Evolutionary conservation across 306 rosid genomes (phyloP).

Genomic region (Prunus mume): DNA sequence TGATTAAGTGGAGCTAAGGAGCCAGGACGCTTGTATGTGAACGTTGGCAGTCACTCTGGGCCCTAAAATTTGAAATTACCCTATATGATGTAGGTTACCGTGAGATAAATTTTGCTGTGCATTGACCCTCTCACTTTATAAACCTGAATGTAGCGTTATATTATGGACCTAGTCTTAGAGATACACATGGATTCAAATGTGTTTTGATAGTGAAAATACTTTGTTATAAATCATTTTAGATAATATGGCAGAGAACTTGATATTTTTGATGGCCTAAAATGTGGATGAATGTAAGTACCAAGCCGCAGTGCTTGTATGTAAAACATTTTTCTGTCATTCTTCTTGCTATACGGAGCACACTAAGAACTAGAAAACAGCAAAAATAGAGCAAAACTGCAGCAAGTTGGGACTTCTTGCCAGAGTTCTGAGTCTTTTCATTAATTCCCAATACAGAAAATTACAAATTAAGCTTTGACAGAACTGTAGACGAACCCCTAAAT

Average conservation of each 20-base stretch:
- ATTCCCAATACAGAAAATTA: neutral
- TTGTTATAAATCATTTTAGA: neutral
- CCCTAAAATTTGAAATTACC: slow-evolving; percentile 16
- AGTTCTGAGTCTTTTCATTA: neutral
- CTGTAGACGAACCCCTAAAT: no score
- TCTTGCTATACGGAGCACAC: neutral
- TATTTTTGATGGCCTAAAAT: neutral
- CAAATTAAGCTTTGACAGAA: no score
- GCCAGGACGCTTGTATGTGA: slow-evolving; percentile 12
- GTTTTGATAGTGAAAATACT: neutral
- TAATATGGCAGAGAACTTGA: neutral
- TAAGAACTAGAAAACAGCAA: no score
- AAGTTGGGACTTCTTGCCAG: no score
- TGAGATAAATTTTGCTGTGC: slow-evolving; percentile 36
- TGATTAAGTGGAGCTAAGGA: slow-evolving; percentile 28
- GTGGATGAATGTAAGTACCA: neutral
- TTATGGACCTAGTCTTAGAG: slow-evolving; percentile 1
- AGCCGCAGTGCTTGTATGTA: neutral
- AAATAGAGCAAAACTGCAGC: no score
- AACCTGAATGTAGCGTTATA: slow-evolving; percentile 6
- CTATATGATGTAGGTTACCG: slow-evolving; percentile 6
- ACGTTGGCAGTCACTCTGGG: slow-evolving; percentile 19
- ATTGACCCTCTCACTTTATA: neutral
- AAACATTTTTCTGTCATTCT: neutral
- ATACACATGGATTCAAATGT: neutral